Base-by-base conservation (phyloP, 2,329 filamentous ascomycete species). In the Rhynchosporium graminicola region DNA sequence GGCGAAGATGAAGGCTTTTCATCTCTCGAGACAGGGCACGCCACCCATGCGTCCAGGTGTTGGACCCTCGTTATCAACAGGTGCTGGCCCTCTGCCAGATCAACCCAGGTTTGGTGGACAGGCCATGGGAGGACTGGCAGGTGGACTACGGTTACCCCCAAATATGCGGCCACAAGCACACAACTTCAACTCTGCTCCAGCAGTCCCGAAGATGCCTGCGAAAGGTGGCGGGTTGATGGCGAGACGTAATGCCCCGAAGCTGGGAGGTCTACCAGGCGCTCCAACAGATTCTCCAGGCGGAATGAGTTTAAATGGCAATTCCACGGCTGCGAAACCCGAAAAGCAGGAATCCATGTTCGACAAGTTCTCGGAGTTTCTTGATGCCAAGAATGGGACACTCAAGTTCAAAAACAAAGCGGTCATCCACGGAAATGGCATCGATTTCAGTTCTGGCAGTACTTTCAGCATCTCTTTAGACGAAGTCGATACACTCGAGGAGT, bases 391-490 rank as follows among this genome's bases (percentile, higher is more conserved):
- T 57, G 95, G 95, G 10, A 96, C 90, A 70, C 81, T 99, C 66
- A 96, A 88, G 8, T 99, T 99, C 77, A 91, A 92, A 70, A 93
- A 92, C 68, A 96, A 96, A 68, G 95, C 95, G 10, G 86, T 92
- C 4, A 90, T 99, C 59, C 94, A 93, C 66, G 87, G 91, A 31
- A 87, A 90, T 15, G 95, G 95, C 31, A 93, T 99, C 65, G 89
- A 98, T 73, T 99, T 99, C 73, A 88, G 90, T 29, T 92, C 90
- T 62, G 95, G 95, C 2, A 89, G 88, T 59, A 92, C 87, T 20
- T 98, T 99, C 77, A 92, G 84, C 72, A 98, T 99, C 73, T 98
- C 94, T 3, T 81, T 99, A 47, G 94, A 99, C 73, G 94, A 99
- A 75, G 90, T 99, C 5, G 92, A 98, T 71, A 94, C 91, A 1